Evolutionary conservation across 345 rosid genomes (phyloP).

Genomic region (Punica granatum): DNA sequence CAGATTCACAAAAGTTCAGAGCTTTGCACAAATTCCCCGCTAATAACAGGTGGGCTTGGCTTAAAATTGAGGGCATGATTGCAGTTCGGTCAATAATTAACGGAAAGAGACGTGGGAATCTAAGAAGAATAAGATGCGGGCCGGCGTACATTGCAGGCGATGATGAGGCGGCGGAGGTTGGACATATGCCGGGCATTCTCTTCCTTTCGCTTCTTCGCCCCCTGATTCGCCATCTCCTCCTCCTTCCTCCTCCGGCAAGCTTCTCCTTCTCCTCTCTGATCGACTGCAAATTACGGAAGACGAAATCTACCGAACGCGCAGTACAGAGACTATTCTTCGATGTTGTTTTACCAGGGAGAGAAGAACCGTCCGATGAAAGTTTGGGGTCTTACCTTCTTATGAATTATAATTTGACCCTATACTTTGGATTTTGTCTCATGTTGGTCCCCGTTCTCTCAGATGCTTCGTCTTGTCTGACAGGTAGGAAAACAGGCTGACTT

Average conservation of each 20-base stretch:
- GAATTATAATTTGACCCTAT: too few relatives aligned
- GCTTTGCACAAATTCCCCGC: not conserved
- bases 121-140: not conserved
- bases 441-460: too few relatives aligned
- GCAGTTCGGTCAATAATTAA: not conserved
- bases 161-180: slow-evolving; percentile 49
- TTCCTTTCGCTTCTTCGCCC: slow-evolving; percentile 89
- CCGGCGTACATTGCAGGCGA: slow-evolving; percentile 43
- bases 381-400: too few relatives aligned
- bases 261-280: not conserved
- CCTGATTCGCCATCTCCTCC: slow-evolving; percentile 74
- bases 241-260: slow-evolving; percentile 1
- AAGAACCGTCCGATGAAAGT: too few relatives aligned
- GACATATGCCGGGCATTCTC: slow-evolving; percentile 79
- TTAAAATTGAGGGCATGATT: not conserved
- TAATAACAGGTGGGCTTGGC: not conserved
- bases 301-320: not conserved
- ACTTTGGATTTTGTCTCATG: not conserved
- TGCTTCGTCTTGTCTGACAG: too few relatives aligned
- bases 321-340: not conserved
- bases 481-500: too few relatives aligned
- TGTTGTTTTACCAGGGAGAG: too few relatives aligned
- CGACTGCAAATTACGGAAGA: not conserved
- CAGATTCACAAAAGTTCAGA: not conserved
- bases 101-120: not conserved